A percentile compares a stretch with the other conserved stretches of the same genome.
Evolutionary conservation across 345 rosid species (phyloP).

Genomic region (Citrus australasica): DNA sequence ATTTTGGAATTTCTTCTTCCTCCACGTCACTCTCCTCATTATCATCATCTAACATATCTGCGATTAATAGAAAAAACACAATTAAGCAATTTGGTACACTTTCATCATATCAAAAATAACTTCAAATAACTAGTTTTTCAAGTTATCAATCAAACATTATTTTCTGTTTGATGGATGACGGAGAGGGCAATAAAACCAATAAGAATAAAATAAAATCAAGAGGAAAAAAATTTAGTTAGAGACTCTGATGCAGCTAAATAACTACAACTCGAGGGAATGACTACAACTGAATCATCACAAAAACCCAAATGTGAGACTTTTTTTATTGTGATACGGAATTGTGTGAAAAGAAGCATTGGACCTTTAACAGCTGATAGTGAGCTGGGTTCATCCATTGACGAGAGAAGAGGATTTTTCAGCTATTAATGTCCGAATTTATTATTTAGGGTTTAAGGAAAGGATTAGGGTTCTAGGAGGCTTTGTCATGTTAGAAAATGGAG

Average conservation of each 20-base stretch:
- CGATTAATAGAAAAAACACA: conserved; percentile 1
- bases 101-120: background rate
- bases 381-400: conserved; percentile 3
- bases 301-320: background rate
- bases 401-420: background rate
- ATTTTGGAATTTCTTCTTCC: conserved; percentile 12
- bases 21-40: conserved; percentile 15
- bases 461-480: background rate
- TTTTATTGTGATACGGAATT: background rate
- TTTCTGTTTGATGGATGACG: background rate
- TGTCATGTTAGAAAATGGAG: background rate
- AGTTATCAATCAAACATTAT: background rate
- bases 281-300: too few species aligned
- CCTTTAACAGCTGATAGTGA: background rate
- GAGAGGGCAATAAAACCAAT: background rate
- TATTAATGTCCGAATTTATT: background rate
- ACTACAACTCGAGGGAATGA: too few species aligned
- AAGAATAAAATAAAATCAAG: too few species aligned
- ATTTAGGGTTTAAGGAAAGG: background rate
- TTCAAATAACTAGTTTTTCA: background rate
- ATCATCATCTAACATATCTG: conserved; percentile 19
- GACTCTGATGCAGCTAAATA: too few species aligned
- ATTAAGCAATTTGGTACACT: background rate
- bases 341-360: background rate
- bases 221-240: too few species aligned